Evolutionary conservation across 108 stramenopile genomes (phyloP).

Genomic region (Skeletonema marinoi): DNA sequence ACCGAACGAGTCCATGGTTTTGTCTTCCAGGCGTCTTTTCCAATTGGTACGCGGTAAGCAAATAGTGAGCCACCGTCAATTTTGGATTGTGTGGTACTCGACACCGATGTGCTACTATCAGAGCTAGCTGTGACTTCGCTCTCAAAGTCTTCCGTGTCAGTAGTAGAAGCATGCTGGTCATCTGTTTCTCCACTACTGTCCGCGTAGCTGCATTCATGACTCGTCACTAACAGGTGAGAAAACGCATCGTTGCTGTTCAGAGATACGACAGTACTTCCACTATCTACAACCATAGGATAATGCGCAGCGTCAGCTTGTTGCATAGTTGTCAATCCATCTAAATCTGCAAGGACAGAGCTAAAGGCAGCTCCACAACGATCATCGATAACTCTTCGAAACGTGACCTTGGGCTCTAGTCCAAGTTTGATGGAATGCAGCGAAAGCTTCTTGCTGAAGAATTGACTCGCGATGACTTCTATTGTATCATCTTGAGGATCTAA

Average conservation of each 20-base stretch:
- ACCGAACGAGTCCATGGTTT: slow-evolving; percentile 81
- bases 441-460: slow-evolving; percentile 88
- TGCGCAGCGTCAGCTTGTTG: not conserved
- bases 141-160: not conserved
- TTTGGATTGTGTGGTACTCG: slow-evolving; percentile 26
- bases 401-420: slow-evolving; percentile 60
- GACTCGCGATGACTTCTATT: slow-evolving; percentile 89
- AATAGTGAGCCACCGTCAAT: slow-evolving; percentile 88
- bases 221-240: slow-evolving; percentile 80
- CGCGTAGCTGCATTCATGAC: slow-evolving; percentile 76
- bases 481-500: slow-evolving; percentile 85
- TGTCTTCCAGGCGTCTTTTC: slow-evolving; percentile 68
- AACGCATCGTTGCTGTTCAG: slow-evolving; percentile 61
- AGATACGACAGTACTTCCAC: slow-evolving; percentile 75
- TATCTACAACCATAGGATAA: slow-evolving; percentile 57
- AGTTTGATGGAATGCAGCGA: slow-evolving; percentile 80
- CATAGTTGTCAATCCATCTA: slow-evolving; percentile 53
- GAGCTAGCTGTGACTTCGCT: not conserved
- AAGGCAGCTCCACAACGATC: slow-evolving; percentile 89
- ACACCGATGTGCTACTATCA: not conserved
- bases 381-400: slow-evolving; percentile 77
- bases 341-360: slow-evolving; percentile 83
- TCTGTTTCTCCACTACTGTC: slow-evolving; percentile 22
- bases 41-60: slow-evolving; percentile 82
- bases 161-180: not conserved